A percentile compares a stretch with the other conserved stretches of the same genome.
phyloP scores from a whole-genome alignment of 2,329 filamentous ascomycete species.

The Claviceps capensis region DNA sequence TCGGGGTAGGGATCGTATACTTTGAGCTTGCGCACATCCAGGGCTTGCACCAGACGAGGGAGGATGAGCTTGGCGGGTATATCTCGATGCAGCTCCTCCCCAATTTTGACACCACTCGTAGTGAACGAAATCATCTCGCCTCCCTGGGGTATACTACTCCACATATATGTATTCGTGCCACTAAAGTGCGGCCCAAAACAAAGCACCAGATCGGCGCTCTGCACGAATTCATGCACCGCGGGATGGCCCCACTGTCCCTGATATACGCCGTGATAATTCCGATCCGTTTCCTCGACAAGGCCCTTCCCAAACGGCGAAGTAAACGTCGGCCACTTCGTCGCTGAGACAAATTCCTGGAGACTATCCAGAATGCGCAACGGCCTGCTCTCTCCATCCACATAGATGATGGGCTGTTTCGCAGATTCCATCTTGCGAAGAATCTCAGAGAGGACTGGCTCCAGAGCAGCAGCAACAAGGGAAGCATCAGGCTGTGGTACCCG shows the following conservation, averaged over 20 bases:
- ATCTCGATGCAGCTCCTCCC: conserved; percentile 17
- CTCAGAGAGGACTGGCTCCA: conserved; percentile 17
- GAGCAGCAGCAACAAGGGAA: not conserved
- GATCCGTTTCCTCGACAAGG: conserved; percentile 31
- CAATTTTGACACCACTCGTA: conserved; percentile 18
- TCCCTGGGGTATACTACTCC: conserved; percentile 22
- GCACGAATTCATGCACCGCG: conserved; percentile 21
- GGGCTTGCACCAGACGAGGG: conserved; percentile 9
- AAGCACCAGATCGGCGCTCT: conserved; percentile 29
- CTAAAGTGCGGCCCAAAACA: conserved; percentile 32
- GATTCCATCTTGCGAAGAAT: conserved; percentile 28
- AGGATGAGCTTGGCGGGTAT: conserved; percentile 11
- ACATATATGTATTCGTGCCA: conserved; percentile 30
- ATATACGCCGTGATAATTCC: conserved; percentile 37
- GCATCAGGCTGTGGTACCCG: conserved; percentile 5
- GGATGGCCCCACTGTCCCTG: conserved; percentile 25
- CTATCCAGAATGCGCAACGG: conserved; percentile 26
- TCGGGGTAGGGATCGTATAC: conserved; percentile 14
- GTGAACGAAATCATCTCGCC: conserved; percentile 20
- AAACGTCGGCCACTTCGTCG: conserved; percentile 32
- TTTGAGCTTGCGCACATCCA: conserved; percentile 12
- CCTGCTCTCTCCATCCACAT: conserved; percentile 37
- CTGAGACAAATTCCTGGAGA: conserved; percentile 27
- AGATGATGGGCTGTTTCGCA: conserved; percentile 33
- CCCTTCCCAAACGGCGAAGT: conserved; percentile 35